These are phyloP conservation scores for Pseudogymnoascus sp. DNA, from an alignment of 2,329 filamentous ascomycete genomes.

Conservation along the genomic window DNA sequence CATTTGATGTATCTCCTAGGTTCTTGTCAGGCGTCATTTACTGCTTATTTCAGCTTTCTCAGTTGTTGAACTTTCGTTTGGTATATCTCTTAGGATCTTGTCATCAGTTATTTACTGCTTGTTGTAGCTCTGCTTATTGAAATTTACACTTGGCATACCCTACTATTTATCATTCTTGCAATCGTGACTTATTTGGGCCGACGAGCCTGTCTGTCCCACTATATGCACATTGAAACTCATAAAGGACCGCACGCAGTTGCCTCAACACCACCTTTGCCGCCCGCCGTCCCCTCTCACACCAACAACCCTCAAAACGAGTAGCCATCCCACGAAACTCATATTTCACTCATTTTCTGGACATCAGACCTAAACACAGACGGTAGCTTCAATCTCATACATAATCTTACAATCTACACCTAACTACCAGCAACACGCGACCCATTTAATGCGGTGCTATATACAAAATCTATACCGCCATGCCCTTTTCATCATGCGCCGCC, in stretches of 20 bases:
- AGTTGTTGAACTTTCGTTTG: not conserved
- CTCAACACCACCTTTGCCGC: too few species aligned
- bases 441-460: constrained; percentile 2
- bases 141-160: not conserved
- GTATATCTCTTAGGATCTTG: not conserved
- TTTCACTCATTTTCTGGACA: not conserved
- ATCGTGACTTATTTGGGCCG: not conserved
- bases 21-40: not conserved
- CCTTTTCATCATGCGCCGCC: not conserved
- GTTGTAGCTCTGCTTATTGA: not conserved
- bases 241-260: not conserved
- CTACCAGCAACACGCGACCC: not conserved
- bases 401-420: constrained; percentile 7
- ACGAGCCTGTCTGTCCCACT: not conserved
- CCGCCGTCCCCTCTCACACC: too few species aligned
- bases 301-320: too few species aligned
- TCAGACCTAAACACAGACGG: not conserved
- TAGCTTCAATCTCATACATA: not conserved
- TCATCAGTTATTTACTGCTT: not conserved
- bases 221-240: not conserved
- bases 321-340: too few species aligned
- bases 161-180: not conserved
- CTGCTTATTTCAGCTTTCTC: not conserved
- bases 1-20: not conserved
- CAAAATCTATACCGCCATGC: not conserved